phyloP scores from a whole-genome alignment of 257 asterid species.

The Fraxinus excelsior region DNA sequence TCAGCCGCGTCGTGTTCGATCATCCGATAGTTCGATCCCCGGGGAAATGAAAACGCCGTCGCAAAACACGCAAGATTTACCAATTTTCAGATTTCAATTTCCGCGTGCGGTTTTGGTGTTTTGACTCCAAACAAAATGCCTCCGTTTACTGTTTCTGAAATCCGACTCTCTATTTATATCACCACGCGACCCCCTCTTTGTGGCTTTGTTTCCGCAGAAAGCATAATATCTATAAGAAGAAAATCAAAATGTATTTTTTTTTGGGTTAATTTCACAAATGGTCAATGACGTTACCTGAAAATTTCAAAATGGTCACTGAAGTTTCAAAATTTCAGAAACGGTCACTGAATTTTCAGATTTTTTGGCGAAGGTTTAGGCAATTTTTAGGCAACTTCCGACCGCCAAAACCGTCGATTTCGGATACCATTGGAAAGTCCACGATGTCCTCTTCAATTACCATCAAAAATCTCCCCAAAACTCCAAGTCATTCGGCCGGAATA shows the following conservation, averaged over 20 bases:
- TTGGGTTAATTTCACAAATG: too few relatives aligned
- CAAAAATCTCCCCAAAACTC: too few relatives aligned
- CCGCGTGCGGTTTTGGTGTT: constrained; percentile 28
- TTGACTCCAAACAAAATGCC: constrained; percentile 45
- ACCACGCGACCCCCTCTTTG: constrained; percentile 45
- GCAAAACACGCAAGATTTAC: constrained; percentile 30
- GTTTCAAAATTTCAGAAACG: too few relatives aligned
- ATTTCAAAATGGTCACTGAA: too few relatives aligned
- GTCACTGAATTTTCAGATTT: too few relatives aligned
- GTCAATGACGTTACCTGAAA: too few relatives aligned
- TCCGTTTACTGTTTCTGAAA: constrained; percentile 34
- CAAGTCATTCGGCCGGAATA: too few relatives aligned
- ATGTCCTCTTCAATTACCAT: too few relatives aligned
- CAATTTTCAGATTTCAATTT: constrained; percentile 32
- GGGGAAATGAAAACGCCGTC: constrained; percentile 31
- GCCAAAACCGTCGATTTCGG: too few relatives aligned
- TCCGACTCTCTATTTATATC: constrained; percentile 26
- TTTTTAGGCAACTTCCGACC: too few relatives aligned
- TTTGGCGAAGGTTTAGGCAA: too few relatives aligned
- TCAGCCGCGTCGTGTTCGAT: constrained; percentile 33
- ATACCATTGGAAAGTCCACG: too few relatives aligned
- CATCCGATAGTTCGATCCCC: constrained; percentile 50
- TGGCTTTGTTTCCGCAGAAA: constrained; percentile 25
- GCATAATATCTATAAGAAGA: constrained; percentile 30
- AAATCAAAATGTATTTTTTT: background rate